Evolutionary conservation across 2,329 filamentous ascomycete species (phyloP).

Genomic region (Colletotrichum euphorbiae): DNA sequence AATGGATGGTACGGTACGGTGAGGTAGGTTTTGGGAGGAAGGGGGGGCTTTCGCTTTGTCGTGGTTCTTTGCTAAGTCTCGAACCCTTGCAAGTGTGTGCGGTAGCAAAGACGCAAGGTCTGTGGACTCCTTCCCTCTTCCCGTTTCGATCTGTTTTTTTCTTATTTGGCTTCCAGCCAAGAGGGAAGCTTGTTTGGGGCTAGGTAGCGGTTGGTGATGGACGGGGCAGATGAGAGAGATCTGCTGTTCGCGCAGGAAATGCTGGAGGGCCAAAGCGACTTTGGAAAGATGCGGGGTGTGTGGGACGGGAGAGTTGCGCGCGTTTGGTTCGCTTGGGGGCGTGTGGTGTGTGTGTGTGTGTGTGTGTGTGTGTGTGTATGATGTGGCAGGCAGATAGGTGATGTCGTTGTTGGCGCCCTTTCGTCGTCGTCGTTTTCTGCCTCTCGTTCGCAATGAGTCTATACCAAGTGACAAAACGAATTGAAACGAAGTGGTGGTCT

Average conservation of each 20-base stretch:
- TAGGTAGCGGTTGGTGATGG: constrained; percentile 11
- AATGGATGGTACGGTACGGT: neutral
- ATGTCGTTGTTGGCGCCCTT: neutral
- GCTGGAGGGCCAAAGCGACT: constrained; percentile 12
- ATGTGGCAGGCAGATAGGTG: constrained; percentile 8
- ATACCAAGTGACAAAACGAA: neutral
- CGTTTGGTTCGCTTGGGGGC: constrained; percentile 17
- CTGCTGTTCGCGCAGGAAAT: neutral
- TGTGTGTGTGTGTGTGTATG: constrained; percentile 1
- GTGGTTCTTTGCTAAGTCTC: constrained; percentile 11
- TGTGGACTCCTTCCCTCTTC: constrained; percentile 2
- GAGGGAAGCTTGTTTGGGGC: constrained; percentile 13
- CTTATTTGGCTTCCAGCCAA: constrained; percentile 2
- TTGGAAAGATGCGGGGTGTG: constrained; percentile 3
- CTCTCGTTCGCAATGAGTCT: constrained; percentile 15
- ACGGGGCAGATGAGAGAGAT: neutral
- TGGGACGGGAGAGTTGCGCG: neutral
- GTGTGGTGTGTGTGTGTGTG: neutral
- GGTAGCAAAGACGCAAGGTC: constrained; percentile 6
- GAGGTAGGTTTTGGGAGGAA: no score
- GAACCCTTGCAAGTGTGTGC: constrained; percentile 1
- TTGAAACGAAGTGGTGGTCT: neutral
- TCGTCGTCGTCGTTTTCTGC: constrained; percentile 16
- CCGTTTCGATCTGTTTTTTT: neutral
- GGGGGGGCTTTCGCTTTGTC: neutral